These are phyloP conservation scores for Allomyces macrogynus DNA, from an alignment of 192 early-diverging fungal genomes.

Conservation along the genomic window DNA sequence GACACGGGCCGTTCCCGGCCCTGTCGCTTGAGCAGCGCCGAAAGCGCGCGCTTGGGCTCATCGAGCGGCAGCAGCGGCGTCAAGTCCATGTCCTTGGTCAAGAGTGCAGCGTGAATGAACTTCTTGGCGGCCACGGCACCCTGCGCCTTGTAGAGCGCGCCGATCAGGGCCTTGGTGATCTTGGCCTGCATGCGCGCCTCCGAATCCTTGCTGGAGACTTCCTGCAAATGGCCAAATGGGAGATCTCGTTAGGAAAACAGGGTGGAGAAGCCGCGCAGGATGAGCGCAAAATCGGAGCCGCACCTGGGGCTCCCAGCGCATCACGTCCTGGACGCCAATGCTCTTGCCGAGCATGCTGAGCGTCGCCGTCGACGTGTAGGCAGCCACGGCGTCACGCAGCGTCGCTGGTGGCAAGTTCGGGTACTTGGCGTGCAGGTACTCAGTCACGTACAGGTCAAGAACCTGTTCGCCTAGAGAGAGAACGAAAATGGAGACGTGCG, in stretches of 20 bases:
- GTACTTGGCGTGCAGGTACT: conserved; percentile 56
- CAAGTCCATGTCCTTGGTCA: conserved; percentile 45
- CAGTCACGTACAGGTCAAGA: conserved; percentile 50
- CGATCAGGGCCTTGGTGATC: conserved; percentile 55
- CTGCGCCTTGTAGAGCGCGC: conserved; percentile 58
- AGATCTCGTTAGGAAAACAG: background rate
- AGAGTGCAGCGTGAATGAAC: conserved; percentile 58
- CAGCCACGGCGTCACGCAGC: conserved; percentile 36
- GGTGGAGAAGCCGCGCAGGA: background rate
- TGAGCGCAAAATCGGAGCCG: background rate
- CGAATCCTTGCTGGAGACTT: background rate
- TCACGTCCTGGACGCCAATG: conserved; percentile 55
- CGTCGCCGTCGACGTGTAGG: conserved; percentile 42
- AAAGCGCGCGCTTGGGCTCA: conserved; percentile 52
- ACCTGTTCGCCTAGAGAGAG: conserved; percentile 32
- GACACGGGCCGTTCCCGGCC: conserved; percentile 44
- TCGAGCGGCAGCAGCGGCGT: conserved; percentile 34
- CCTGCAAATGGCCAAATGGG: background rate
- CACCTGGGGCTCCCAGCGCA: conserved; percentile 45
- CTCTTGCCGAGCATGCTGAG: conserved; percentile 44
- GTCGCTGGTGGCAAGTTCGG: conserved; percentile 46
- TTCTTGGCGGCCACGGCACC: conserved; percentile 40
- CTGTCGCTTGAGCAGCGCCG: conserved; percentile 32
- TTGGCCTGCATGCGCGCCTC: conserved; percentile 16
- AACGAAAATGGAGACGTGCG: background rate